Conservation (phyloP, 2,329 filamentous ascomycete species). For the Ascochyta fabae region DNA sequence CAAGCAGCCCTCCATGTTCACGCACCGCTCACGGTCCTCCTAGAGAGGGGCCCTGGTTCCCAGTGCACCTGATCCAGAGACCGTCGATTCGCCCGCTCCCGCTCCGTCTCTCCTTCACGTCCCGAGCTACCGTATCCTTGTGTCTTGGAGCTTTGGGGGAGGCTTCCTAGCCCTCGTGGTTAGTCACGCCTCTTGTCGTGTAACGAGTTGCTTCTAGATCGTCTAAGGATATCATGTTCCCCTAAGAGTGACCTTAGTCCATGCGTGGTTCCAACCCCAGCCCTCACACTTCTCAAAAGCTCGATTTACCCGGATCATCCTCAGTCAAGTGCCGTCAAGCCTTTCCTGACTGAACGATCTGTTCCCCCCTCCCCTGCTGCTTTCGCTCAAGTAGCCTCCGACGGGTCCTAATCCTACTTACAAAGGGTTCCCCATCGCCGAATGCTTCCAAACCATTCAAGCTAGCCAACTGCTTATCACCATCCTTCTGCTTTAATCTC, state of each 20-base stretch:
- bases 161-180: conserved; percentile 44
- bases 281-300: conserved; percentile 45
- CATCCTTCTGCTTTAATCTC: conserved; percentile 16
- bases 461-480: conserved; percentile 36
- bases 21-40: conserved; percentile 44
- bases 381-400: conserved; percentile 19
- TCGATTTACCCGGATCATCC: conserved; percentile 52
- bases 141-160: conserved; percentile 39
- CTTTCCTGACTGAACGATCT: conserved; percentile 49
- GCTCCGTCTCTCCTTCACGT: conserved; percentile 43
- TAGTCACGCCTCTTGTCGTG: conserved; percentile 50
- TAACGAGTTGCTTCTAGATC: conserved; percentile 49
- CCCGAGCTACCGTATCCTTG: conserved; percentile 52
- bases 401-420: conserved; percentile 44
- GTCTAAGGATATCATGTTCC: conserved; percentile 49
- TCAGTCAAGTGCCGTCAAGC: conserved; percentile 49
- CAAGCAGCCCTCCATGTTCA: conserved; percentile 46
- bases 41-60: conserved; percentile 43
- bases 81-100: conserved; percentile 47
- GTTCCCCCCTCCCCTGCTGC: conserved; percentile 37
- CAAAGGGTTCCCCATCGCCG: conserved; percentile 42
- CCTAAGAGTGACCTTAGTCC: conserved; percentile 44
- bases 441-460: conserved; percentile 40
- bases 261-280: conserved; percentile 46
- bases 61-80: conserved; percentile 47